Percentiles rank a stretch among this genome's conserved stretches.
Evolutionary conservation across 108 stramenopile genomes (phyloP).

Genomic region (Cyclotella baltica): DNA sequence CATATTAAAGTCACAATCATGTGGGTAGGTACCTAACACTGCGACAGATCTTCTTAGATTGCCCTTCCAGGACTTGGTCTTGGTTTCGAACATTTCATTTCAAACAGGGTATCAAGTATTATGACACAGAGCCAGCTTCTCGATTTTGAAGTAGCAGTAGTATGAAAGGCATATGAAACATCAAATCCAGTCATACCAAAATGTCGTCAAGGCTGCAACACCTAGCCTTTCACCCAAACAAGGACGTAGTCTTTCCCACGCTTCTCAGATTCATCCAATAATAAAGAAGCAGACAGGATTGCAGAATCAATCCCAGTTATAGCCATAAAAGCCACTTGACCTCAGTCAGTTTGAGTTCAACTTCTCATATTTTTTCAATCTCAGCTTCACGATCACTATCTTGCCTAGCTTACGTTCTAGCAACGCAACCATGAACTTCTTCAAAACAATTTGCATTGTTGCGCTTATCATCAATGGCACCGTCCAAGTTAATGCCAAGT

Average conservation of each 20-base stretch:
- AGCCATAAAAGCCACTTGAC: too few relatives aligned
- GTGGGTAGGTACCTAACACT: too few relatives aligned
- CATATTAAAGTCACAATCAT: too few relatives aligned
- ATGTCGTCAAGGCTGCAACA: not conserved
- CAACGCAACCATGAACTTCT: conserved; percentile 5
- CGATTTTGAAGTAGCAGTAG: not conserved
- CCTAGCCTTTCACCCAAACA: too few relatives aligned
- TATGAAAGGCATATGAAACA: too few relatives aligned
- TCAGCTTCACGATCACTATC: too few relatives aligned
- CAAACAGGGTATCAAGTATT: not conserved
- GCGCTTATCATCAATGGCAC: not conserved
- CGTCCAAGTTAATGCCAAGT: not conserved
- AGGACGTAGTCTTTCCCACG: not conserved
- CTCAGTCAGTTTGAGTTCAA: too few relatives aligned
- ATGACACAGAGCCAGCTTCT: not conserved
- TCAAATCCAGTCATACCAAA: not conserved
- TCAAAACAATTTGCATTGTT: not conserved
- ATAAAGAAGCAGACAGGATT: not conserved
- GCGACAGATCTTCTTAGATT: not conserved
- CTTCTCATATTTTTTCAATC: not conserved
- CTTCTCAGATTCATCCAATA: not conserved
- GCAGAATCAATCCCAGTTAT: too few relatives aligned
- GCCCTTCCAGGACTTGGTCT: conserved; percentile 2
- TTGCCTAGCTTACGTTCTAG: too few relatives aligned
- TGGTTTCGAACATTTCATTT: not conserved